Base-by-base conservation (phyloP, 2,329 filamentous ascomycete genomes). In the Apiospora marii region DNA sequence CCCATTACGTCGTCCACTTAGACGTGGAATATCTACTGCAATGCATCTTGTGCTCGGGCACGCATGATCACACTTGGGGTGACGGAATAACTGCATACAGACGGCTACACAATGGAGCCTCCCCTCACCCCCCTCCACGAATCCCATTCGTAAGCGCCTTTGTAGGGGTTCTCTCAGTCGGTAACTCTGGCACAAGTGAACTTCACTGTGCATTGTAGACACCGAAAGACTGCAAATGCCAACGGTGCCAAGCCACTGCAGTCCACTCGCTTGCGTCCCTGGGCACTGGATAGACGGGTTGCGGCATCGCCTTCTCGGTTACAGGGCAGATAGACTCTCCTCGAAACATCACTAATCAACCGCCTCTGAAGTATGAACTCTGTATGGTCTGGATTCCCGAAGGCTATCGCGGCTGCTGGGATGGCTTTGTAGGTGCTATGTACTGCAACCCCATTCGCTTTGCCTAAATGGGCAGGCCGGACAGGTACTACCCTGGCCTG, bases 231-330 rank as follows among this genome's bases (percentile, higher is more conserved):
- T 30, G 14, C 51, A 34, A 30, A 34, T 34, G 13, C 19, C 51
- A 58, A 34, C 51, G 51, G 51, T 34, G 53, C 30, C 30, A 64
- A 37, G 53, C 53, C 27, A 22, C 19, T 10, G 12, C 19, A 19
- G 16, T 19, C 53, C 53, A 64, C 30, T 64, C 53, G 22, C 53
- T 64, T 64, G 53, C 53, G 37, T 64, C 53, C 30, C 30, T 64
- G 30, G 19, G 53, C 53, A 13, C 7, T 64, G 19, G 53, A 12
- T 19, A 64, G 30, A 37, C 30, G 53, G 53, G 41, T 37, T 64
- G 30, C 53, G 53, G 53, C 30, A 64, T 64, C n/a, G 30, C 37
- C 37, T n/a, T 10, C 30, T 22, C 53, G 30, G 53, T 22, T 22
- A 14, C n/a, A 51, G 49, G 49, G n/a, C 8, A 64, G 53, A 37